phyloP scores from a whole-genome alignment of 345 rosid genomes.

The Corchorus olitorius region DNA sequence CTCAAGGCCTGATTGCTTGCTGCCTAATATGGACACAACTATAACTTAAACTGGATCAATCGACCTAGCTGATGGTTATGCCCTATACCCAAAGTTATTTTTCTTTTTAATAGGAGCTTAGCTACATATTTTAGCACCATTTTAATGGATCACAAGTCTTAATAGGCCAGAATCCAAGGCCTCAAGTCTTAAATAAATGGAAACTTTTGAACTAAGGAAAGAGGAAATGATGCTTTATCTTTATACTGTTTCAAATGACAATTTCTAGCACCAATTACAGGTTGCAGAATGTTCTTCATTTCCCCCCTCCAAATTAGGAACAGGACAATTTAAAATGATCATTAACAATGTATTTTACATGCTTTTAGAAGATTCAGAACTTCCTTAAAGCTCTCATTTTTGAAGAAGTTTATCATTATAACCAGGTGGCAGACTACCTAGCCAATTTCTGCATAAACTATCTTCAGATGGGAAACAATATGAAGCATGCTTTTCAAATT shows the following conservation, averaged over 20 bases:
- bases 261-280: neutral
- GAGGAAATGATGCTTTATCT: neutral
- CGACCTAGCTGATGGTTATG: neutral
- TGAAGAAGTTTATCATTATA: neutral
- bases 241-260: neutral
- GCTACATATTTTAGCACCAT: neutral
- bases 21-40: neutral
- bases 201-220: neutral
- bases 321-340: neutral
- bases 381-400: neutral
- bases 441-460: neutral
- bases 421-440: neutral
- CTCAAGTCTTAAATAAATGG: neutral
- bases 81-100: too few species aligned
- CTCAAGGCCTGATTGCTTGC: neutral
- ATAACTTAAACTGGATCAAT: neutral
- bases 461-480: neutral
- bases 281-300: neutral
- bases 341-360: conserved; percentile 2
- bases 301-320: neutral
- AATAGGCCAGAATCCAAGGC: neutral
- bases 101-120: neutral
- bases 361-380: neutral
- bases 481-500: conserved; percentile 1
- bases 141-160: neutral